Evolutionary conservation across 495 filamentous ascomycete genomes (phyloP), one percentile per base, ranked within the genome.

Genomic region (Lophiotrema nucula): DNA sequence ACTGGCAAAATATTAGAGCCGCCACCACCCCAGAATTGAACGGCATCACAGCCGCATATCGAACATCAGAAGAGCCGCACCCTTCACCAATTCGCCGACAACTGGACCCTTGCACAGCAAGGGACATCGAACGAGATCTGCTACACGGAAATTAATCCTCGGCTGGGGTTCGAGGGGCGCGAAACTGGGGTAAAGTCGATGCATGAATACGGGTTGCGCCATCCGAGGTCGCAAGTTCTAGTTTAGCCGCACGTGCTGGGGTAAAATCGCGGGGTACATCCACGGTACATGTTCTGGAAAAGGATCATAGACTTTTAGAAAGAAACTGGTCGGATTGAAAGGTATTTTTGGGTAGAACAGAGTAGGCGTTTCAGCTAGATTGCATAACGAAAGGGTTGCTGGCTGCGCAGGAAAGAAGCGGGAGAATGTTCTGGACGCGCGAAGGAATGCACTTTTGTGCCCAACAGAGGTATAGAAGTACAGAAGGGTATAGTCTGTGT

Each of bases 121-220:
- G 18, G 42, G 39, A 21, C 26, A 56, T 47, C 43, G 21, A 33
- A 41, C 21, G 33, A 16, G 25, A 8, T 45, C 13, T 24, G 6
- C 10, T 6, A 10, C 5, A 28, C 41, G 56, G 56, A 60, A 61
- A 43, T 54, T 25, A 43, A 23, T 43, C 48, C 56, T 54, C 49
- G 58, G 49, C 22, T 33, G 35, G 47, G n/a, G 46, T 19, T 42
- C 56, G 56, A 60, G 35, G 33, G 47, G 47, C 31, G 46, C 37
- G 47, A 62, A 62, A 56, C 58, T 62, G 58, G 58, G 58, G 58
- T 62, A 62, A 62, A 62, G 15, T 50, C 37, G 52, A 51, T 56
- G 58, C 58, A 62, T 62, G 43, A 50, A 56, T 19, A 47, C 37
- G 51, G 58, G 11, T 44, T 28, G 28, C 45, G 38, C 44, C 58